phyloP scores from a whole-genome alignment of 1,284 basidiomycete genomes.

The Pseudozyma hubeiensis region DNA sequence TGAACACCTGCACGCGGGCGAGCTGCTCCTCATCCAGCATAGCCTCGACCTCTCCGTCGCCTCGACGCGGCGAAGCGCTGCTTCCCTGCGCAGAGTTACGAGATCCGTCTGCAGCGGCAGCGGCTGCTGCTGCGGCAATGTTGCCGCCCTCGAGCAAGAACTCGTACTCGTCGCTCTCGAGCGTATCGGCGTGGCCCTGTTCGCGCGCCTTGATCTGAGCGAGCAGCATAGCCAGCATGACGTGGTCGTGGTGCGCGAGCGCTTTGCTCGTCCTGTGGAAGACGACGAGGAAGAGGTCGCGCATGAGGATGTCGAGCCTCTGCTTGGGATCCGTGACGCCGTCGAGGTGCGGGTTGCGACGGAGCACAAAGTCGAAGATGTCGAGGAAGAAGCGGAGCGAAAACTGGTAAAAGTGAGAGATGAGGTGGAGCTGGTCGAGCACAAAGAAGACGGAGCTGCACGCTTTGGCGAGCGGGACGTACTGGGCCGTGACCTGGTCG shows the following conservation, averaged over 20 bases:
- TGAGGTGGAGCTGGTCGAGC: slow-evolving; percentile 89
- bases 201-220: slow-evolving; percentile 86
- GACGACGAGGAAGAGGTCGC: slow-evolving; percentile 89
- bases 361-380: slow-evolving; percentile 94
- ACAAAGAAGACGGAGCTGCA: slow-evolving; percentile 98
- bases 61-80: slow-evolving; percentile 59
- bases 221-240: slow-evolving; percentile 89
- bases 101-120: slow-evolving; percentile 69
- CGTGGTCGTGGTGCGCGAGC: slow-evolving; percentile 88
- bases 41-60: slow-evolving; percentile 44
- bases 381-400: slow-evolving; percentile 97
- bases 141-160: slow-evolving; percentile 90
- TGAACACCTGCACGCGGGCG: slow-evolving; percentile 71
- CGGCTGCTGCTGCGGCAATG: slow-evolving; percentile 70
- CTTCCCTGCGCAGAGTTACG: slow-evolving; percentile 30
- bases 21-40: slow-evolving; percentile 74
- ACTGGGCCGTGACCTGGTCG: slow-evolving; percentile 93
- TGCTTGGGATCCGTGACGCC: slow-evolving; percentile 79
- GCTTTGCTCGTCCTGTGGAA: slow-evolving; percentile 91
- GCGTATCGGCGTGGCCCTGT: slow-evolving; percentile 69
- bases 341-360: slow-evolving; percentile 88
- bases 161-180: slow-evolving; percentile 83
- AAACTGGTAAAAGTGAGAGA: slow-evolving; percentile 99
- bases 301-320: slow-evolving; percentile 85
- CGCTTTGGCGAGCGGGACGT: slow-evolving; percentile 92